phyloP scores from a whole-genome alignment of 2,329 filamentous ascomycete genomes.

The Colletotrichum lindemuthianum region DNA sequence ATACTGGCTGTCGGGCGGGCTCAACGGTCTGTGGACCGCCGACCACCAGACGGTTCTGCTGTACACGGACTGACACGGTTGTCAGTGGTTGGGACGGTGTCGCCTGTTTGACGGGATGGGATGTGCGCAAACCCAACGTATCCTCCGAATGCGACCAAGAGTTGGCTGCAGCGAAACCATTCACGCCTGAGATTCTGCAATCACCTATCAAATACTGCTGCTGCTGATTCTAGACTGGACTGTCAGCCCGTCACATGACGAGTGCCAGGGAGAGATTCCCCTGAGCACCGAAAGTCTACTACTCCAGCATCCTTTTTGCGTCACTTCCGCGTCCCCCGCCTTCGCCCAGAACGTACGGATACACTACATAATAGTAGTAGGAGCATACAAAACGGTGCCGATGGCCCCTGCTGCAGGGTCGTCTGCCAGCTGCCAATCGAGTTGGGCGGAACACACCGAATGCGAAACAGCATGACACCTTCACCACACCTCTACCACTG shows the following conservation, averaged over 20 bases:
- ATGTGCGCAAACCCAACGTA: neutral
- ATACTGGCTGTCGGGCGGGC: no score
- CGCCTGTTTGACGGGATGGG: neutral
- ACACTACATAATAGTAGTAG: no score
- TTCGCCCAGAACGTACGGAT: neutral
- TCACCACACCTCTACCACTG: neutral
- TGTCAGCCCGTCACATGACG: neutral
- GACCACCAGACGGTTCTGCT: neutral
- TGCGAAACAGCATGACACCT: conserved; percentile 8
- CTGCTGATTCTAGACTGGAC: conserved; percentile 5
- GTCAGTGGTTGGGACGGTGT: conserved; percentile 18
- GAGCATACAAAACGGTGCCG: no score
- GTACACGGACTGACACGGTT: conserved; percentile 23
- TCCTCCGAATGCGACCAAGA: conserved; percentile 12
- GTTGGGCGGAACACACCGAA: conserved; percentile 17
- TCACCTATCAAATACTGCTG: conserved; percentile 1
- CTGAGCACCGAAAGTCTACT: conserved; percentile 4
- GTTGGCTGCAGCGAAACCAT: conserved; percentile 26
- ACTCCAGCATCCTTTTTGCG: conserved; percentile 23
- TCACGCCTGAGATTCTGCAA: conserved; percentile 23
- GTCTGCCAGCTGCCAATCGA: conserved; percentile 9
- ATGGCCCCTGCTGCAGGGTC: no score
- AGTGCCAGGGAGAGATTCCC: conserved; percentile 6
- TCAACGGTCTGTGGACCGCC: neutral
- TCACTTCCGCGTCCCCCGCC: conserved; percentile 11